A percentile compares a stretch with the other conserved stretches of the same genome.
Evolutionary conservation across 768 basidiomycete species (phyloP).

Genomic region (Phanerochaete sordida): DNA sequence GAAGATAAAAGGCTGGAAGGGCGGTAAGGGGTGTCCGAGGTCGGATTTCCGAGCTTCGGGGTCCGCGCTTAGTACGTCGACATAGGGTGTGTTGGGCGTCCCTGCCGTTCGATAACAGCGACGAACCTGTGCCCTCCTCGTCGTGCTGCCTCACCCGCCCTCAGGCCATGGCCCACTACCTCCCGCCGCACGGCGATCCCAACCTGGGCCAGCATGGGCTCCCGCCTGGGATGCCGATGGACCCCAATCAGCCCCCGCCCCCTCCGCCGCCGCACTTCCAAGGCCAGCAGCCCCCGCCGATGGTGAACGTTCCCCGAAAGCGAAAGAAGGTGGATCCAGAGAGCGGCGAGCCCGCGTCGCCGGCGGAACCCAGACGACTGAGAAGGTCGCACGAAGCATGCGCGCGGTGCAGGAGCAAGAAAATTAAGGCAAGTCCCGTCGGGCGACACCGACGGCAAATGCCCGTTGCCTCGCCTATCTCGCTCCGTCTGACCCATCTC

Average conservation of each 20-base stretch:
- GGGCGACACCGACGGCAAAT: constrained; percentile 78
- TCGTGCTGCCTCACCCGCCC: constrained; percentile 3
- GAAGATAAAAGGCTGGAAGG: not conserved
- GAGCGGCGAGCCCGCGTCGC: constrained; percentile 49
- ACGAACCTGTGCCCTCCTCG: constrained; percentile 6
- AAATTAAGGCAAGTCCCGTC: constrained; percentile 74
- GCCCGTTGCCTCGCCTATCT: constrained; percentile 48
- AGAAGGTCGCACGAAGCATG: constrained; percentile 90
- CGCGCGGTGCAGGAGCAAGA: constrained; percentile 91
- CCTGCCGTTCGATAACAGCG: constrained; percentile 15
- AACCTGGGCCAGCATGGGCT: constrained; percentile 44
- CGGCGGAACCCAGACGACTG: constrained; percentile 75
- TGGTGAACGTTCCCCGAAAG: constrained; percentile 34
- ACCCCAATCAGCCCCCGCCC: constrained; percentile 50
- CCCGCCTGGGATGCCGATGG: constrained; percentile 68
- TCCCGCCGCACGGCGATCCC: constrained; percentile 47
- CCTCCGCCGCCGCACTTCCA: constrained; percentile 31
- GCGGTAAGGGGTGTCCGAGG: constrained; percentile 5
- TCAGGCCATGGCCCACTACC: constrained; percentile 41
- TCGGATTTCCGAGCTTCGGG: constrained; percentile 2
- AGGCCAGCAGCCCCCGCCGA: constrained; percentile 20
- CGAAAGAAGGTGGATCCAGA: constrained; percentile 58
- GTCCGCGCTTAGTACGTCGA: constrained; percentile 11
- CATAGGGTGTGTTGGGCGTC: constrained; percentile 13
- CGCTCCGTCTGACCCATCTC: constrained; percentile 25